Evolutionary conservation across 2,329 filamentous ascomycete species (phyloP).

Genomic region (Trichoderma harzianum): DNA sequence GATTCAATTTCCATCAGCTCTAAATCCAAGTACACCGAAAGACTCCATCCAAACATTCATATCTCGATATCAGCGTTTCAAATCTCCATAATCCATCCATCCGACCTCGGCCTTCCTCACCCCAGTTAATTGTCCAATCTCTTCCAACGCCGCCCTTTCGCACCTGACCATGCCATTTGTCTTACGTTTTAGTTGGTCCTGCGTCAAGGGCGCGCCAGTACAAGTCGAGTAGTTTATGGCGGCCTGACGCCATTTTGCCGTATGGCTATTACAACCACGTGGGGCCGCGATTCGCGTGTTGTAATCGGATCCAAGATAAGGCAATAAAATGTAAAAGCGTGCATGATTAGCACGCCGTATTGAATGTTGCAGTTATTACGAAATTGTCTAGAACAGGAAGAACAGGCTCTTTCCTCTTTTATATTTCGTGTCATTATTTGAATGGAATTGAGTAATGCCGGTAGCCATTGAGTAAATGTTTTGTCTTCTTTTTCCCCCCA

Average conservation of each 20-base stretch:
- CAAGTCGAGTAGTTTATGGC: background rate
- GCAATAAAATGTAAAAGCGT: background rate
- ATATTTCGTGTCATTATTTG: background rate
- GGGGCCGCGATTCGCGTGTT: background rate
- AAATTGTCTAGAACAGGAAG: background rate
- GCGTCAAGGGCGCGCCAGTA: background rate
- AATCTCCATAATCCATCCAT: background rate
- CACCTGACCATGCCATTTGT: background rate
- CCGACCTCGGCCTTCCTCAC: conserved; percentile 1
- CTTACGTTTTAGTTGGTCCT: conserved; percentile 3
- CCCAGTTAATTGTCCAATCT: background rate
- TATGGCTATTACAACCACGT: background rate
- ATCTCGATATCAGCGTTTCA: background rate
- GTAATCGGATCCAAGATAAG: background rate
- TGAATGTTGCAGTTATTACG: background rate
- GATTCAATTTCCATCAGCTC: background rate
- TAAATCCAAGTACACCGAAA: background rate
- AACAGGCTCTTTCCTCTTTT: background rate
- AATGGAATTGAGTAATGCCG: background rate
- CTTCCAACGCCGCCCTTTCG: background rate
- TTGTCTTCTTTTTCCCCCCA: background rate
- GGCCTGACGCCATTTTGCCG: background rate
- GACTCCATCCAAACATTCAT: background rate
- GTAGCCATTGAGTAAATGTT: background rate
- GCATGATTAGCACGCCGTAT: background rate